These are phyloP conservation scores for Parafenestella ontariensis DNA, from an alignment of 2,329 filamentous ascomycete species.

Conservation along the genomic window DNA sequence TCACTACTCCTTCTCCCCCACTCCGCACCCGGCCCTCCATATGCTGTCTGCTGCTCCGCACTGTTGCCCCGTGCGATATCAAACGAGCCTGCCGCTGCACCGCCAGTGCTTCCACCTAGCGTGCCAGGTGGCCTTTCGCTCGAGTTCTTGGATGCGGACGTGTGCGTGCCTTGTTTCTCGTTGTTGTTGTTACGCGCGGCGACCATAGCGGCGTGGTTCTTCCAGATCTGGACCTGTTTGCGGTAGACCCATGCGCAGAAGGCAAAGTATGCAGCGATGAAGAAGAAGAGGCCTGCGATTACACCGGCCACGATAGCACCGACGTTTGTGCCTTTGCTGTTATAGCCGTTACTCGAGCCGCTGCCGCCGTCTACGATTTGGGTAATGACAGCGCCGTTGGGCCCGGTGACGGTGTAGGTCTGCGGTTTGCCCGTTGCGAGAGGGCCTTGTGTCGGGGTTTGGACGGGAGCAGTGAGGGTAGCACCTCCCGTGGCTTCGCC, in stretches of 20 bases:
- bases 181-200: slow-evolving; percentile 62
- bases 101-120: slow-evolving; percentile 20
- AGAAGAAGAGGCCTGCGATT: slow-evolving; percentile 69
- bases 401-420: slow-evolving; percentile 67
- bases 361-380: slow-evolving; percentile 45
- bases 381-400: slow-evolving; percentile 52
- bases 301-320: slow-evolving; percentile 65
- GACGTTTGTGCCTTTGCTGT: slow-evolving; percentile 53
- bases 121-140: slow-evolving; percentile 30
- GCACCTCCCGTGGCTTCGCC: slow-evolving; percentile 71
- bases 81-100: slow-evolving; percentile 27
- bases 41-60: slow-evolving; percentile 16
- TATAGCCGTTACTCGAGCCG: slow-evolving; percentile 15
- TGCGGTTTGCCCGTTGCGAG: slow-evolving; percentile 73
- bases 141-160: slow-evolving; percentile 32
- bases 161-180: slow-evolving; percentile 45
- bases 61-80: slow-evolving; percentile 21
- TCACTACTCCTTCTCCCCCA: slow-evolving; percentile 49
- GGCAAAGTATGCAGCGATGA: slow-evolving; percentile 69
- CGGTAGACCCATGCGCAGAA: slow-evolving; percentile 78
- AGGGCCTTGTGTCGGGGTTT: slow-evolving; percentile 70
- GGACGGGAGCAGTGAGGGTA: slow-evolving; percentile 69
- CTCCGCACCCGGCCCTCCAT: slow-evolving; percentile 32
- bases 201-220: slow-evolving; percentile 70
- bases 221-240: slow-evolving; percentile 73